phyloP scores from a whole-genome alignment of 2,329 filamentous ascomycete species.

The Pleoardoris graminearum region DNA sequence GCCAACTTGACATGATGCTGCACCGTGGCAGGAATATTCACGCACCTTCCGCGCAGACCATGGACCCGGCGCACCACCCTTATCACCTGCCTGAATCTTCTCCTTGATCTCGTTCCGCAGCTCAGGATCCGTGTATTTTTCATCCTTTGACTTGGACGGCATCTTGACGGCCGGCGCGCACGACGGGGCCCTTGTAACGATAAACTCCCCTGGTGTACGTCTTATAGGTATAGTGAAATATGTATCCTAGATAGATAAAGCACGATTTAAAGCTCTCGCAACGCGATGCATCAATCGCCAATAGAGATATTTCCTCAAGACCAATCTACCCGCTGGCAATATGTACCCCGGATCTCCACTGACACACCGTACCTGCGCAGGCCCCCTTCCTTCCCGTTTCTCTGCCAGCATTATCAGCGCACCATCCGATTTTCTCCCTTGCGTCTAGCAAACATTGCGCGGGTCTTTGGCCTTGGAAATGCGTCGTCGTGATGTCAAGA shows the following conservation, averaged over 20 bases:
- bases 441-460: not conserved
- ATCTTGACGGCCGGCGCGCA: conserved; percentile 28
- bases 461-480: not conserved
- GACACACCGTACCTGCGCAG: conserved; percentile 24
- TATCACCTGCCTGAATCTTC: conserved; percentile 51
- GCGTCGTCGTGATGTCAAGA: conserved; percentile 13
- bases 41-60: conserved; percentile 54
- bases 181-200: not conserved
- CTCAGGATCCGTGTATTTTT: conserved; percentile 53
- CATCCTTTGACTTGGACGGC: conserved; percentile 45
- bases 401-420: conserved; percentile 19
- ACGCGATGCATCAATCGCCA: not conserved
- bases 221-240: not conserved
- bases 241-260: not conserved
- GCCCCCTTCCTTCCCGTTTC: not conserved
- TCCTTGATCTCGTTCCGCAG: conserved; percentile 53
- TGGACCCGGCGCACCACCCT: conserved; percentile 54
- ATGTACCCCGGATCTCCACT: conserved; percentile 21
- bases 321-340: conserved; percentile 10
- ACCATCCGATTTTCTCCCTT: conserved; percentile 1
- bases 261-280: not conserved
- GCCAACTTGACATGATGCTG: no score
- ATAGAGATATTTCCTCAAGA: not conserved
- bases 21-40: not conserved
- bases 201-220: not conserved